Percentiles rank a stretch among this genome's conserved stretches.
Conservation (phyloP, 768 basidiomycete species). For the Fomitopsis serialis region DNA sequence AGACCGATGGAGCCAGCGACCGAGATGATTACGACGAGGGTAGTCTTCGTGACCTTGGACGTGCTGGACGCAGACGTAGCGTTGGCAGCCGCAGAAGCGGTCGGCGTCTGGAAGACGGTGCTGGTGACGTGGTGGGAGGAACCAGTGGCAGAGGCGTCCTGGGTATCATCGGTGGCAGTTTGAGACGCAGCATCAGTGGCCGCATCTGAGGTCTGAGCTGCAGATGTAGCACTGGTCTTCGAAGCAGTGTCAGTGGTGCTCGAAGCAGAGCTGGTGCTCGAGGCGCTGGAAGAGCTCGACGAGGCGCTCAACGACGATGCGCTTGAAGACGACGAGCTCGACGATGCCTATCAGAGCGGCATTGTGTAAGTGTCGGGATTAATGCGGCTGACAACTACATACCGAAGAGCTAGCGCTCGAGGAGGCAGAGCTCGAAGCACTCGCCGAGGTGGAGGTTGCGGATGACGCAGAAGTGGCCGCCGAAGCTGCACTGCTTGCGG, state of each 20-base stretch:
- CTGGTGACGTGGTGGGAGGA: background rate
- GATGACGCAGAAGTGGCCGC: slow-evolving; percentile 16
- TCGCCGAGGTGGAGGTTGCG: slow-evolving; percentile 11
- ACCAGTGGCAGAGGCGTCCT: slow-evolving; percentile 8
- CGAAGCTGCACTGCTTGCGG: slow-evolving; percentile 16
- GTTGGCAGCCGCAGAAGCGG: slow-evolving; percentile 23
- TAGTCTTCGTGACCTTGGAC: slow-evolving; percentile 38
- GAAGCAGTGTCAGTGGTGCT: background rate
- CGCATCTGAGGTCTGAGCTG: background rate
- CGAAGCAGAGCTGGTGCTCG: slow-evolving; percentile 1
- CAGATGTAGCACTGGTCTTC: background rate
- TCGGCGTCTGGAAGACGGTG: background rate
- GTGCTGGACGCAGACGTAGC: slow-evolving; percentile 10
- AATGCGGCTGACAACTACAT: background rate
- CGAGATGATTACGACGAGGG: slow-evolving; percentile 60
- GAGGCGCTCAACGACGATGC: background rate
- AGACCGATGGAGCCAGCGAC: slow-evolving; percentile 66
- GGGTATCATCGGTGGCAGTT: slow-evolving; percentile 16
- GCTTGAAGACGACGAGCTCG: background rate
- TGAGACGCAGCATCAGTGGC: background rate
- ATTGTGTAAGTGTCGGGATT: background rate
- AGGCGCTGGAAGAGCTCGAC: slow-evolving; percentile 8
- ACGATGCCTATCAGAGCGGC: background rate
- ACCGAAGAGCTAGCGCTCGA: background rate
- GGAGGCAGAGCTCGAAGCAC: slow-evolving; percentile 6